Evolutionary conservation across 1,139 yeast genomes (phyloP), one percentile per base, ranked within the genome.

Genomic region (Saccharomyces hybrid): DNA sequence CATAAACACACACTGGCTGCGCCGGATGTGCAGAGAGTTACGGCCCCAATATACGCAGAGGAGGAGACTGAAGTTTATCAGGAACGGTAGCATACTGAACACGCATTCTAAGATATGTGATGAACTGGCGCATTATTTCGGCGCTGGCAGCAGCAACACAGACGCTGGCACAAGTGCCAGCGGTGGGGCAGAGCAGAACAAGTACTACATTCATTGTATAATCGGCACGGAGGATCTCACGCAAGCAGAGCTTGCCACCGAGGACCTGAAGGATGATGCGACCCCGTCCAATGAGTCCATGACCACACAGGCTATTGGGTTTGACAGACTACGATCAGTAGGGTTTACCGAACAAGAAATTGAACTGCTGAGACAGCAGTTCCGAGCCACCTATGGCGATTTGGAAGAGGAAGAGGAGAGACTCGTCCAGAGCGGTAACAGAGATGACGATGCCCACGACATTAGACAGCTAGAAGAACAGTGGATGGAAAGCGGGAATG

Each of bases 401-500:
- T 57, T 70, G 13, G 70, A 53, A 63, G 65, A 42, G 57, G 75
- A 50, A 64, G 70, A 54, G 78, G 75, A 64, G 46, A 54, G 50
- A 16, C 61, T 66, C 62, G 61, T 69, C 5, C 66, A 56, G 5
- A 52, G 31, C 8, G 59, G 49, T 27, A 52, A 42, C 32, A 52
- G 25, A 34, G 52, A 44, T 26, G 49, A 49, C 16, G 56, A 49
- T 1, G 51, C 38, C 38, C 49, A 48, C 8, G 68, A 68, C 52
- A 61, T 66, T 3, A 55, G 89, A 52, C 86, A 84, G 59, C 70
- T 89, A 59, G 97, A 90, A 66, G 97, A 90, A 62, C 77, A 90
- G 56, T 90, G 97, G 97, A 87, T 90, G 57, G 95, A 90, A 63
- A 83, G 87, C 51, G 86, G 93, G 0, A 89, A 82, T 6, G 77